A percentile compares a stretch with the other conserved stretches of the same genome.
Conservation (phyloP, 257 asterid species). For the Leonotis leonurus region DNA sequence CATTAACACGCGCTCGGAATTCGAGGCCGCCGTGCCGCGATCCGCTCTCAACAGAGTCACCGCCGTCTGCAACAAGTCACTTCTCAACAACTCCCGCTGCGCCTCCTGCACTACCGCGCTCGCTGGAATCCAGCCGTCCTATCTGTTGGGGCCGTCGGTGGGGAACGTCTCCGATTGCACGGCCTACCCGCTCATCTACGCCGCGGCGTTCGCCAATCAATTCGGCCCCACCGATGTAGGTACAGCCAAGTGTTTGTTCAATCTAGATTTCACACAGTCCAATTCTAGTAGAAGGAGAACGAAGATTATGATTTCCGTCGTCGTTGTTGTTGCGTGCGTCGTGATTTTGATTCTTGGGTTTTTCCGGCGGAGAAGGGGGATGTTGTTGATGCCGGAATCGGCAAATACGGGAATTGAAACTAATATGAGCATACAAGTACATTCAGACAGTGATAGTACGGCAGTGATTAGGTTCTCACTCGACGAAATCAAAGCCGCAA, state of each 20-base stretch:
- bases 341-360: conserved; percentile 22
- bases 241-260: conserved; percentile 65
- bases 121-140: conserved; percentile 48
- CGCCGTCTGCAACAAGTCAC: conserved; percentile 54
- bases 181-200: conserved; percentile 53
- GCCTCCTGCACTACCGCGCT: conserved; percentile 64
- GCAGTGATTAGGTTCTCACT: conserved; percentile 45
- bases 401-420: conserved; percentile 1
- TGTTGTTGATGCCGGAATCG: conserved; percentile 12
- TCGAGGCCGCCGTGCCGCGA: conserved; percentile 44
- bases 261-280: conserved; percentile 34
- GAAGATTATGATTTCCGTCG: conserved; percentile 31
- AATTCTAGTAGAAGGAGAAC: conserved; percentile 20
- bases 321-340: conserved; percentile 17
- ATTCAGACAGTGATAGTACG: conserved; percentile 63
- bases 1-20: conserved; percentile 51
- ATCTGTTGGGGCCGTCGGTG: conserved; percentile 35
- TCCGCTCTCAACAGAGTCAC: conserved; percentile 27
- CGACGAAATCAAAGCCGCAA: conserved; percentile 58
- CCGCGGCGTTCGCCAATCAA: conserved; percentile 55
- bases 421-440: conserved; percentile 37
- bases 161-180: conserved; percentile 67
- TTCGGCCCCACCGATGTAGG: conserved; percentile 66
- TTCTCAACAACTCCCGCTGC: conserved; percentile 59
- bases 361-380: conserved; percentile 24